Evolutionary conservation across 208 protist species (phyloP).

Genomic region (Trichomonas tenax): DNA sequence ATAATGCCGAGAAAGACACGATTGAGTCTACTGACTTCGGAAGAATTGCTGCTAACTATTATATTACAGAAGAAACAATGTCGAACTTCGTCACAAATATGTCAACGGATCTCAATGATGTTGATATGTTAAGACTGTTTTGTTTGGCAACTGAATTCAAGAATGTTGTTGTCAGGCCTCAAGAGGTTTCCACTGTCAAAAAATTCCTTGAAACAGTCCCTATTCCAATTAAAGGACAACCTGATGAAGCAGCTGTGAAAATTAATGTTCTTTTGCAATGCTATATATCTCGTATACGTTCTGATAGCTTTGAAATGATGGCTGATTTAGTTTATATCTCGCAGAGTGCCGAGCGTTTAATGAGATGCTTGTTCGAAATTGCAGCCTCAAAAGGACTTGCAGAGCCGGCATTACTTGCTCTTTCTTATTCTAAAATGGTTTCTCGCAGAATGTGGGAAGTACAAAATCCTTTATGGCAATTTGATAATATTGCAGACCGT

Average conservation of each 20-base stretch:
- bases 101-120: slow-evolving; percentile 76
- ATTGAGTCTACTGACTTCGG: slow-evolving; percentile 79
- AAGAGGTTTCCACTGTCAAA: slow-evolving; percentile 88
- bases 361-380: slow-evolving; percentile 79
- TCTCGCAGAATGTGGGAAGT: slow-evolving; percentile 82
- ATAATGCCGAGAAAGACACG: slow-evolving; percentile 67
- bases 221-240: slow-evolving; percentile 82
- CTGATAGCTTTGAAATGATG: slow-evolving; percentile 89
- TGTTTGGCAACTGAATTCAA: slow-evolving; percentile 82
- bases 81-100: slow-evolving; percentile 74
- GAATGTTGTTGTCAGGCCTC: slow-evolving; percentile 78
- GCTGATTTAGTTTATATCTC: slow-evolving; percentile 98
- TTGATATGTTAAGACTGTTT: slow-evolving; percentile 75
- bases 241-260: slow-evolving; percentile 83
- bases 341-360: slow-evolving; percentile 60
- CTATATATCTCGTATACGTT: slow-evolving; percentile 84
- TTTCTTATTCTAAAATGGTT: slow-evolving; percentile 77
- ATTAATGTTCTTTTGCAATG: slow-evolving; percentile 91
- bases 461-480: slow-evolving; percentile 59
- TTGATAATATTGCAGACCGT: not conserved
- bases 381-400: slow-evolving; percentile 78
- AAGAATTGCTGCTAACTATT: slow-evolving; percentile 90
- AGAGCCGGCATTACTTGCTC: slow-evolving; percentile 66
- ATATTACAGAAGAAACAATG: slow-evolving; percentile 84
- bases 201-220: slow-evolving; percentile 83